phyloP scores from a whole-genome alignment of 768 basidiomycete species.

The Fibroporia radiculosa region DNA sequence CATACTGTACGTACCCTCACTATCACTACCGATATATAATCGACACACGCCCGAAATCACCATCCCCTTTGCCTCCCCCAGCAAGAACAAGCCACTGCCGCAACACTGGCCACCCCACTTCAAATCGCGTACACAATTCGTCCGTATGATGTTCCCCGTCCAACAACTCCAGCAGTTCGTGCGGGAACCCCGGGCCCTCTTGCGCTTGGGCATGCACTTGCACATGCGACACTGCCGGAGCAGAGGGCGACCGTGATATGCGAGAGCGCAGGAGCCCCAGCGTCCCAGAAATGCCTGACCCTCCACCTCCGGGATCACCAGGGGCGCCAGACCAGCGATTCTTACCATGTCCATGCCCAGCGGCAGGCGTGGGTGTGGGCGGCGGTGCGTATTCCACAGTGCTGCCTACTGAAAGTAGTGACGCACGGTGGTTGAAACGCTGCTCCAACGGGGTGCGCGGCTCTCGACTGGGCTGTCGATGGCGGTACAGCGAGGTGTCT shows the following conservation, averaged over 20 bases:
- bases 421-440: background rate
- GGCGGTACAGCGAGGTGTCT: slow-evolving; percentile 60
- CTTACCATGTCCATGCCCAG: too few species aligned
- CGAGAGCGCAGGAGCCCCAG: slow-evolving; percentile 35
- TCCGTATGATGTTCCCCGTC: slow-evolving; percentile 92
- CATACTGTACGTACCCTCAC: too few species aligned
- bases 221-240: slow-evolving; percentile 23
- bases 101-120: slow-evolving; percentile 76
- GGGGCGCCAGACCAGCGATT: too few species aligned
- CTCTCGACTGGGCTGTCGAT: slow-evolving; percentile 40
- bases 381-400: too few species aligned
- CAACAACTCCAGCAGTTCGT: slow-evolving; percentile 50
- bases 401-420: too few species aligned
- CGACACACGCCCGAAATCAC: slow-evolving; percentile 66
- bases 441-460: slow-evolving; percentile 9
- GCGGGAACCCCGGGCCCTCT: slow-evolving; percentile 36
- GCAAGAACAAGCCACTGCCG: slow-evolving; percentile 60
- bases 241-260: slow-evolving; percentile 52
- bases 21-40: slow-evolving; percentile 58
- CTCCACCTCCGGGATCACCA: background rate
- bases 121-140: slow-evolving; percentile 77
- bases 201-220: slow-evolving; percentile 23
- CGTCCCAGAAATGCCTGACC: slow-evolving; percentile 6
- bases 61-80: slow-evolving; percentile 51
- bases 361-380: background rate